Evolutionary conservation across 2,329 filamentous ascomycete genomes (phyloP).

Genomic region (Fusarium sp.): DNA sequence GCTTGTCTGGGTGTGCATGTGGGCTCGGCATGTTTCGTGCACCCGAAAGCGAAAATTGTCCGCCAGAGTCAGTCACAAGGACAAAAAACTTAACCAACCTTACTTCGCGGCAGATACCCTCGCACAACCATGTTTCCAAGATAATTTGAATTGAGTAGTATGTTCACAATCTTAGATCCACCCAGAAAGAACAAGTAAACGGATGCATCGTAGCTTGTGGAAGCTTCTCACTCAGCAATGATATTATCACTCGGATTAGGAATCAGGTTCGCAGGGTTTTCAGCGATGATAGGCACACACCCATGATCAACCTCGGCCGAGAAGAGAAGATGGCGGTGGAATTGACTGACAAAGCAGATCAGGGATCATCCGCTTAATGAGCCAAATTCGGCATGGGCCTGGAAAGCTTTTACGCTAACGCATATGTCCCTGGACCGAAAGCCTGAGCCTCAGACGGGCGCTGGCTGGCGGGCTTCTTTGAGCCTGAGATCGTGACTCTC

Average conservation of each 20-base stretch:
- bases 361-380: slow-evolving; percentile 22
- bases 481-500: background rate
- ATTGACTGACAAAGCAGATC: slow-evolving; percentile 33
- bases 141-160: background rate
- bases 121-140: background rate
- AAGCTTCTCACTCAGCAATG: slow-evolving; percentile 28
- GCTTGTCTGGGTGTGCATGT: background rate
- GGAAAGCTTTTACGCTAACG: slow-evolving; percentile 3
- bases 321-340: slow-evolving; percentile 11
- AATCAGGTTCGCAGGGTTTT: slow-evolving; percentile 19
- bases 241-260: slow-evolving; percentile 30
- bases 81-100: background rate
- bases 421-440: slow-evolving; percentile 2
- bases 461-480: slow-evolving; percentile 10
- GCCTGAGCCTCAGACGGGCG: background rate
- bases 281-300: slow-evolving; percentile 11
- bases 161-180: background rate
- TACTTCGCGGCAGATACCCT: background rate
- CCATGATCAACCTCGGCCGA: slow-evolving; percentile 22
- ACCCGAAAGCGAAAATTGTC: slow-evolving; percentile 35
- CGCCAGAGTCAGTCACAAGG: slow-evolving; percentile 18
- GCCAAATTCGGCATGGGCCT: slow-evolving; percentile 12
- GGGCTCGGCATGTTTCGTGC: slow-evolving; percentile 23
- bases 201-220: slow-evolving; percentile 9
- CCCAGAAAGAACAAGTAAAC: background rate